These are phyloP conservation scores for Macaranga tanarius DNA, from an alignment of 441 rosid genomes.

Conservation along the genomic window DNA sequence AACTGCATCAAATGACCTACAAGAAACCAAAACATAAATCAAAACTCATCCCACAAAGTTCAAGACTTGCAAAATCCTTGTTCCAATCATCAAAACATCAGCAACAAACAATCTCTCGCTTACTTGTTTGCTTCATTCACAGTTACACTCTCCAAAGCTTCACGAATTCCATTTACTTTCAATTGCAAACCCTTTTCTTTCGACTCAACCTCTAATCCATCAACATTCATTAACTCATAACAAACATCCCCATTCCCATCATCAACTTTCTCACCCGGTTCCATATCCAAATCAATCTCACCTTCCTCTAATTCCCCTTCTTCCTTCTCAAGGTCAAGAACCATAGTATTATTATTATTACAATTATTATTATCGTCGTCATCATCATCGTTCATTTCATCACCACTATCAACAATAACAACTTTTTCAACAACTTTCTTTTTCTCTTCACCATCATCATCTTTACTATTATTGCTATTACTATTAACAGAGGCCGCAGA, in stretches of 20 bases:
- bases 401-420: constrained; percentile 59
- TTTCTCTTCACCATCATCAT: constrained; percentile 6
- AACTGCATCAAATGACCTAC: constrained; percentile 69
- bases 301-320: constrained; percentile 96
- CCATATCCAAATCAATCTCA: constrained; percentile 79
- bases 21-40: constrained; percentile 27
- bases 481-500: constrained; percentile 36
- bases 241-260: constrained; percentile 27
- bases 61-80: constrained; percentile 16
- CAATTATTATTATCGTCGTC: not conserved
- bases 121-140: constrained; percentile 65
- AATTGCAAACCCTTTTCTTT: constrained; percentile 33
- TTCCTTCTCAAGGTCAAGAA: constrained; percentile 48
- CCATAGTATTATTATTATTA: not conserved
- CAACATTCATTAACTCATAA: constrained; percentile 23
- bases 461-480: constrained; percentile 15
- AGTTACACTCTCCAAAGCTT: constrained; percentile 56
- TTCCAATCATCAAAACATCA: constrained; percentile 13
- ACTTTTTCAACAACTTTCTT: constrained; percentile 35
- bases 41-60: constrained; percentile 14
- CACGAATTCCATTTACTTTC: constrained; percentile 43
- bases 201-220: constrained; percentile 31
- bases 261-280: constrained; percentile 30
- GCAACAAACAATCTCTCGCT: constrained; percentile 34
- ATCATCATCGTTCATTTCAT: constrained; percentile 34